Base-by-base conservation (phyloP, 2,329 filamentous ascomycete species). In the Sphaerulina populicola region DNA sequence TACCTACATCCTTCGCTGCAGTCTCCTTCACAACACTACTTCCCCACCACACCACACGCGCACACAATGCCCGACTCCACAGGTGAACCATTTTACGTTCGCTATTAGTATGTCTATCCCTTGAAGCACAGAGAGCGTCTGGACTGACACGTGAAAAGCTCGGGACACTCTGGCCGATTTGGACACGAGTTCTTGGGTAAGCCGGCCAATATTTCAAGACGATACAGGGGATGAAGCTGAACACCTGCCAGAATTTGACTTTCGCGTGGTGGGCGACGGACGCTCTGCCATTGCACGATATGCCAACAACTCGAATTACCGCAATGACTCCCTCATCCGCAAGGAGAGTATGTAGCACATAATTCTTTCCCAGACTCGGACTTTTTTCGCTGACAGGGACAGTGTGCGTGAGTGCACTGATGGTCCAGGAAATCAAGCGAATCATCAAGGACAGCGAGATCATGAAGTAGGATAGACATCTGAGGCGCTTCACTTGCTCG, bases 271-370 rank as follows among this genome's bases (percentile, higher is more conserved):
- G 41, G 88, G 88, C 49, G 93, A 98, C 68, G 93, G 93, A 46
- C 82, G 88, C 55, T 96, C 90, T 67, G 93, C 93, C 6, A 87
- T 93, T 47, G 89, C 91, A 30, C 84, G 93, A 71, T 98, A 98
- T 73, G 93, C 93, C 58, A 98, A 98, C 77, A 98, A 98, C 72
- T 97, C 91, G 52, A 98, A 98, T 73, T 98, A 98, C 74, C 84
- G 93, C 66, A 98, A 98, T 72, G 93, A 98, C 69, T 96, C 90
- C 57, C 75, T 98, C 62, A 98, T 98, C 67, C 86, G 93, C 59
- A 98, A 98, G 90, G 93, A 98, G 76, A 98, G 93, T 96, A 76
- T 62, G 89, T 56, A 4, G 2, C 18, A 1, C 30, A 14, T 14
- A 40, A 12, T 23, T 56, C 63, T 11, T 63, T 11, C 12, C 39